These are phyloP conservation scores for Phaeosphaeria sp. DNA, from an alignment of 2,329 filamentous ascomycete genomes.

Conservation along the genomic window DNA sequence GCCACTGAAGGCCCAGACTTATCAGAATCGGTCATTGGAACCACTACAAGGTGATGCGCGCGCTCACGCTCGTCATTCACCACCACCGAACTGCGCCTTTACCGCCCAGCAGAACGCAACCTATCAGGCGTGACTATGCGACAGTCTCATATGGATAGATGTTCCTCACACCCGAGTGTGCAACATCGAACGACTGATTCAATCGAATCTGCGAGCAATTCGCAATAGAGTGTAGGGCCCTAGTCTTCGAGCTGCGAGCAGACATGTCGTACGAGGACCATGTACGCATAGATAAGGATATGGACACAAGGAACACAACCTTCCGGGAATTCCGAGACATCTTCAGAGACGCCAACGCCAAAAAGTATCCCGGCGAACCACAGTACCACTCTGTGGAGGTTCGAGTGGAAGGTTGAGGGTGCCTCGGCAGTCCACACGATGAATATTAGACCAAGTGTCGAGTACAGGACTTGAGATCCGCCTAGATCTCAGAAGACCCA, in stretches of 20 bases:
- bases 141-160: not conserved
- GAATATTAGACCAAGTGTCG: too few species aligned
- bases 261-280: constrained; percentile 15
- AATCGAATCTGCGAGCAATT: constrained; percentile 7
- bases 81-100: constrained; percentile 12
- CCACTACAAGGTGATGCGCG: not conserved
- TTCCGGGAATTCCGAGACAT: constrained; percentile 12
- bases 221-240: constrained; percentile 9
- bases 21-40: constrained; percentile 1
- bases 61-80: not conserved
- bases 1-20: not conserved
- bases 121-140: not conserved
- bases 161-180: constrained; percentile 3
- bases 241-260: constrained; percentile 20
- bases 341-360: constrained; percentile 9
- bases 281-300: constrained; percentile 11
- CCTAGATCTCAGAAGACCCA: too few species aligned
- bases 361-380: constrained; percentile 9
- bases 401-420: constrained; percentile 2
- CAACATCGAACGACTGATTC: constrained; percentile 14
- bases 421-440: not conserved
- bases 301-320: not conserved
- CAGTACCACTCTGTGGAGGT: constrained; percentile 15
- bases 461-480: too few species aligned
- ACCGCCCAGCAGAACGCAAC: not conserved